These are phyloP conservation scores for Chlamydomonas sphaeroides DNA, from an alignment of 139 green algal species.

Conservation along the genomic window DNA sequence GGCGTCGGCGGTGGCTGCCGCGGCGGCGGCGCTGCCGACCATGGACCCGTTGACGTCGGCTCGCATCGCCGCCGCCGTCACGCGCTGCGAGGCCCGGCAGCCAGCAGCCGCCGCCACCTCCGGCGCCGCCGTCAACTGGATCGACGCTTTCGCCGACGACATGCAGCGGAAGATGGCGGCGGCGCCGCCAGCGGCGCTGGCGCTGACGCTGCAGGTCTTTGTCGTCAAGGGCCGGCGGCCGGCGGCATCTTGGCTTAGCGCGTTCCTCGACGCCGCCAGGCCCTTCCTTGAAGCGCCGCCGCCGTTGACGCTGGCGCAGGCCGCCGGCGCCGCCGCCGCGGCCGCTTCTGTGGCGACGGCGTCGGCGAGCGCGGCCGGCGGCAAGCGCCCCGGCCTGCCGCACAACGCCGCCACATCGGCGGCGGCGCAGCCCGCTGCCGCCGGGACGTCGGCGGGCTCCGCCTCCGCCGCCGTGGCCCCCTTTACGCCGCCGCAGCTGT, in stretches of 20 bases:
- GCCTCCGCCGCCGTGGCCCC: background rate
- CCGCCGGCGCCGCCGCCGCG: constrained; percentile 12
- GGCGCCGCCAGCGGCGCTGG: constrained; percentile 28
- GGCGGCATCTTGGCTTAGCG: background rate
- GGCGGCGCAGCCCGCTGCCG: background rate
- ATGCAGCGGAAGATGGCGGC: constrained; percentile 24
- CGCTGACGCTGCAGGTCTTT: constrained; percentile 31
- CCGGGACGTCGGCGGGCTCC: too few relatives aligned
- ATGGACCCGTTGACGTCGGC: constrained; percentile 3
- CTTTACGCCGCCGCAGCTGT: constrained; percentile 15
- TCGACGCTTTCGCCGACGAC: background rate
- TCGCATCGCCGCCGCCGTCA: background rate
- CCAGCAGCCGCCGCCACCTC: too few relatives aligned
- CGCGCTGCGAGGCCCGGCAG: constrained; percentile 13
- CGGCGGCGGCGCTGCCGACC: background rate
- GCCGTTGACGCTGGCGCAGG: constrained; percentile 35
- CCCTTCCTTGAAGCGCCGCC: constrained; percentile 14
- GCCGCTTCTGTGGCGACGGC: background rate
- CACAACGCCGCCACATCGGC: background rate
- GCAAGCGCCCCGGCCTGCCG: background rate
- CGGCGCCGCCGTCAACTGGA: background rate
- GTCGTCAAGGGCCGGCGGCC: background rate
- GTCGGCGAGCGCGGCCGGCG: background rate
- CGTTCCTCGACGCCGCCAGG: background rate
- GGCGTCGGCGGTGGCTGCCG: background rate